Conservation (phyloP, 2,329 filamentous ascomycete genomes). For the Purpureocillium takamizusanense region DNA sequence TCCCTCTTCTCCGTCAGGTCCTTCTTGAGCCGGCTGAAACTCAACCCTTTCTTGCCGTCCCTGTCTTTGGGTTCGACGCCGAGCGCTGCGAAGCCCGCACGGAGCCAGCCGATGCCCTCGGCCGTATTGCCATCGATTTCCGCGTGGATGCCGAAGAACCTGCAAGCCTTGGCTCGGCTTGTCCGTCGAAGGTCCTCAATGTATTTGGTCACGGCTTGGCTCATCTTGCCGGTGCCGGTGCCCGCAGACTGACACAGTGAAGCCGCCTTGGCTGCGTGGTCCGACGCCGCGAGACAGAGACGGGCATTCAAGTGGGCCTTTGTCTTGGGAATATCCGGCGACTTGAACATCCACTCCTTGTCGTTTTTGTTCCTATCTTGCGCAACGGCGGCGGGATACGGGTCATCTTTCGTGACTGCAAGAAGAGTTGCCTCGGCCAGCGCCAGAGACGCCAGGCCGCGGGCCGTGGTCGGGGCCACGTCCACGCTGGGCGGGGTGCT, state of each 20-base stretch:
- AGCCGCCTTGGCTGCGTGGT: conserved; percentile 70
- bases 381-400: conserved; percentile 74
- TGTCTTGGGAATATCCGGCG: conserved; percentile 80
- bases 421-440: conserved; percentile 84
- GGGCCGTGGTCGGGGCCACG: conserved; percentile 41
- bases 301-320: conserved; percentile 81
- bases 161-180: conserved; percentile 73
- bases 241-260: conserved; percentile 36
- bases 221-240: conserved; percentile 40
- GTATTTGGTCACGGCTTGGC: conserved; percentile 62
- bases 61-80: conserved; percentile 46
- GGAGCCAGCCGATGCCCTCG: conserved; percentile 78
- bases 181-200: conserved; percentile 66
- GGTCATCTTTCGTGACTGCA: conserved; percentile 88
- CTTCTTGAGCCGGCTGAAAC: conserved; percentile 59
- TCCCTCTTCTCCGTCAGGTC: conserved; percentile 71
- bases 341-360: conserved; percentile 94
- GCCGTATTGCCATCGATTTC: conserved; percentile 76
- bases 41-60: conserved; percentile 40
- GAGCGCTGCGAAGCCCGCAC: conserved; percentile 66
- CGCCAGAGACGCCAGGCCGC: conserved; percentile 55
- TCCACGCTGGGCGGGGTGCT: conserved; percentile 39
- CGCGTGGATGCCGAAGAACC: conserved; percentile 85
- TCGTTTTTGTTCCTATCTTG: conserved; percentile 75
- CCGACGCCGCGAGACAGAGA: conserved; percentile 77